A percentile compares a stretch with the other conserved stretches of the same genome.
Evolutionary conservation across 2,329 filamentous ascomycete genomes (phyloP).

Genomic region (Magnaporthiopsis rhizophila): DNA sequence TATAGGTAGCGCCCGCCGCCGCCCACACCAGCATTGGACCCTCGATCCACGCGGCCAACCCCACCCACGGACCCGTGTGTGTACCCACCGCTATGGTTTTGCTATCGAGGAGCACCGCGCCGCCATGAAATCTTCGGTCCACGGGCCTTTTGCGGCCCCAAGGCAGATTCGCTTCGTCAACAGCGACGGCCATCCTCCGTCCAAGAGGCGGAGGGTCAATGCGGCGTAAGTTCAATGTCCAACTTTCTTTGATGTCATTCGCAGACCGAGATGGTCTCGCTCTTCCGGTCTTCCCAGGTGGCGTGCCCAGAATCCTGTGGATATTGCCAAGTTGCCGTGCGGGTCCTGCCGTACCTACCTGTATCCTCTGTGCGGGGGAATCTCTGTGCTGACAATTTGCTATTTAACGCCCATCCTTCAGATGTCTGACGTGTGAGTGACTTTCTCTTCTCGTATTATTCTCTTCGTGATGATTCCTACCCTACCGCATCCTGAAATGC

Average conservation of each 20-base stretch:
- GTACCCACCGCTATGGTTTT: conserved; percentile 25
- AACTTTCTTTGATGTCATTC: background rate
- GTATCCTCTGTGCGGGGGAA: background rate
- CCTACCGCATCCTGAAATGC: background rate
- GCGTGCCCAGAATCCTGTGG: background rate
- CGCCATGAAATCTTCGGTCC: conserved; percentile 37
- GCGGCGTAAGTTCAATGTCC: conserved; percentile 53
- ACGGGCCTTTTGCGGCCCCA: conserved; percentile 33
- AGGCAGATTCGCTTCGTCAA: conserved; percentile 73
- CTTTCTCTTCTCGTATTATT: background rate
- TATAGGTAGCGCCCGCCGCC: background rate
- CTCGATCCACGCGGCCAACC: background rate
- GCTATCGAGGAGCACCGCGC: conserved; percentile 19
- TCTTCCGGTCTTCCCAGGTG: background rate
- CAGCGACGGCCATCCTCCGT: conserved; percentile 71
- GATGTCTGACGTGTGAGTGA: conserved; percentile 52
- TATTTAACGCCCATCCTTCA: conserved; percentile 19
- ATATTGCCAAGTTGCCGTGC: background rate
- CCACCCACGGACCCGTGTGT: background rate
- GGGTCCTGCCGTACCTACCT: background rate
- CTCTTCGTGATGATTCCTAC: background rate
- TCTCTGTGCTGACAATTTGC: conserved; percentile 4
- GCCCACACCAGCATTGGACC: background rate
- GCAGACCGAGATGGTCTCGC: no score
- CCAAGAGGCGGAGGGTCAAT: conserved; percentile 70